Evolutionary conservation across 73 alveolate species (phyloP).

Genomic region (Paramecium primaurelia): DNA sequence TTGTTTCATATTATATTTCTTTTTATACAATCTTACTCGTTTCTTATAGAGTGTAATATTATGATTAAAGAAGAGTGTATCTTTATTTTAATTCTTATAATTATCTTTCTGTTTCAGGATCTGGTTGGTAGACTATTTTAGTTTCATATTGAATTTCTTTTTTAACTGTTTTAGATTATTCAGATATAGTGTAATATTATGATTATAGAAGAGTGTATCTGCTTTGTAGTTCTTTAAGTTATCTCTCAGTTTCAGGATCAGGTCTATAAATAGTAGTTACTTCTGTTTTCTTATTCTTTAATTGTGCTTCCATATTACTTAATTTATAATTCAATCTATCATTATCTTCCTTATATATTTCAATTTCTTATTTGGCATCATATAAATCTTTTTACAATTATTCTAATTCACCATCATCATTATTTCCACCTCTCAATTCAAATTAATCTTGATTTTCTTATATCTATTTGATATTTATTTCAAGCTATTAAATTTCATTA

Average conservation of each 20-base stretch:
- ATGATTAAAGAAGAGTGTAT: neutral
- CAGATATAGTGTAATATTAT: neutral
- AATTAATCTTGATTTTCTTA: neutral
- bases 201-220: neutral
- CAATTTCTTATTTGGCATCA: neutral
- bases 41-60: neutral
- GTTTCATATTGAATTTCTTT: neutral
- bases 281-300: neutral
- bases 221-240: neutral
- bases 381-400: neutral
- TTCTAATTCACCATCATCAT: neutral
- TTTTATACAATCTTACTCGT: neutral
- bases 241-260: neutral
- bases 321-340: neutral
- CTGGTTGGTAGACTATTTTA: neutral
- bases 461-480: neutral
- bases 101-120: slow-evolving; percentile 4
- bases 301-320: neutral
- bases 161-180: neutral
- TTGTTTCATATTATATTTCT: neutral
- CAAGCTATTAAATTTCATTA: neutral
- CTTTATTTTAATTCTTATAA: neutral
- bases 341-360: neutral
- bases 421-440: neutral
- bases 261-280: neutral